Evolutionary conservation across 495 filamentous ascomycete species (phyloP), one percentile per base, ranked within the genome.

Genomic region (Tuber aestivum): DNA sequence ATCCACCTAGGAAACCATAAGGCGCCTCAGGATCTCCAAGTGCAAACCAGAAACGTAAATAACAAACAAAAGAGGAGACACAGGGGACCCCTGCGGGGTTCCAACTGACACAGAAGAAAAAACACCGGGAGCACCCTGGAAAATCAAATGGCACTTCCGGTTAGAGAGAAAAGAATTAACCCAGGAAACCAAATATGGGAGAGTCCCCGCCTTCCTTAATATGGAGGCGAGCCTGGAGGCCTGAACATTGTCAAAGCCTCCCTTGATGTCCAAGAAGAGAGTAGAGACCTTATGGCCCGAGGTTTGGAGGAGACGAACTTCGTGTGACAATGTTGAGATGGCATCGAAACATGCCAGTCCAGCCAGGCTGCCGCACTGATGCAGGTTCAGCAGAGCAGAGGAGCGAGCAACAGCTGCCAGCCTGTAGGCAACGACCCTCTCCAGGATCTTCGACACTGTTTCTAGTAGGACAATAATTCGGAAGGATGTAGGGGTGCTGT

Each of bases 401-500:
- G 38, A 40, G 2, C 38, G 38, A 7, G 38, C 38, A 40, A 40
- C 2, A 7, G 38, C 38, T 40, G 7, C 38, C 3, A 40, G 7
- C 38, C 2, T 2, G 38, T 40, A 40, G 38, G 38, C 38, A 40
- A 40, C 38, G 3, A 40, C 7, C 3, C 38, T 3, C 7, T 40
- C 38, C 38, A 40, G 7, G 38, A 40, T 40, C 38, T 40, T 40
- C 3, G 38, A 40, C 38, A 72, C 21, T 0, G 71, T 72, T 50
- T 74, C 27, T 6, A 65, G n/a, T 14, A 72, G 44, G 8, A 61
- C 41, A 6, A 72, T 72, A 3, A 72, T 72, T n/a, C 71, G 9
- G 44, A 50, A 72, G 0, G 71, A 0, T 3, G 41, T 21, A 3
- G 41, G 41, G 41, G 12, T 5, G 23, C 3, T 27, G 71, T 72